These are phyloP conservation scores for Peronospora destructor DNA, from an alignment of 352 stramenopile genomes.

Conservation along the genomic window DNA sequence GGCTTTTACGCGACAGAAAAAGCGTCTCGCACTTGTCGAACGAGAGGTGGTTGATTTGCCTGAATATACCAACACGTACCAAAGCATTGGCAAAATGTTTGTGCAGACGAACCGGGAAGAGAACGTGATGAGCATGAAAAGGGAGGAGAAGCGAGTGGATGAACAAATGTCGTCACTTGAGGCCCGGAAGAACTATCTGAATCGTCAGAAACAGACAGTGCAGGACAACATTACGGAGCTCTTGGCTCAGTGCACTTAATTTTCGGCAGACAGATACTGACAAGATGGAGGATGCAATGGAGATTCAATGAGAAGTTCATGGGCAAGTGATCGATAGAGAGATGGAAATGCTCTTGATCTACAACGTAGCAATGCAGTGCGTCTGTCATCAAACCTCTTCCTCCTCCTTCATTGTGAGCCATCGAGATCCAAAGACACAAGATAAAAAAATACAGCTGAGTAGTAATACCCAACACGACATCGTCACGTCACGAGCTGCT, in stretches of 20 bases:
- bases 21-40: constrained; percentile 64
- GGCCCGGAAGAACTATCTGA: constrained; percentile 76
- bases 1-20: constrained; percentile 60
- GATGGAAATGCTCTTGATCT: constrained; percentile 9
- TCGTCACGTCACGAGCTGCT: neutral
- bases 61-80: constrained; percentile 53
- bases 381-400: constrained; percentile 29
- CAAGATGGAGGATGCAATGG: constrained; percentile 11
- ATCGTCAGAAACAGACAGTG: constrained; percentile 68
- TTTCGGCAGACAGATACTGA: neutral
- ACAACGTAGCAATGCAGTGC: neutral
- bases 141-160: constrained; percentile 49
- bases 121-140: constrained; percentile 50
- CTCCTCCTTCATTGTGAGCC: constrained; percentile 68
- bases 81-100: constrained; percentile 84
- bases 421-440: constrained; percentile 1
- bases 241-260: constrained; percentile 59
- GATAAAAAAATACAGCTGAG: constrained; percentile 1
- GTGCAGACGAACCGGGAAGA: constrained; percentile 48
- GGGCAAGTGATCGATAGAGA: constrained; percentile 22
- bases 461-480: neutral
- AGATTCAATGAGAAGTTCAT: constrained; percentile 17
- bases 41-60: constrained; percentile 64
- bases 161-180: constrained; percentile 69
- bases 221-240: constrained; percentile 83